A percentile compares a stretch with the other conserved stretches of the same genome.
phyloP scores from a whole-genome alignment of 2,329 filamentous ascomycete species.

The Colletotrichum spaethianum region DNA sequence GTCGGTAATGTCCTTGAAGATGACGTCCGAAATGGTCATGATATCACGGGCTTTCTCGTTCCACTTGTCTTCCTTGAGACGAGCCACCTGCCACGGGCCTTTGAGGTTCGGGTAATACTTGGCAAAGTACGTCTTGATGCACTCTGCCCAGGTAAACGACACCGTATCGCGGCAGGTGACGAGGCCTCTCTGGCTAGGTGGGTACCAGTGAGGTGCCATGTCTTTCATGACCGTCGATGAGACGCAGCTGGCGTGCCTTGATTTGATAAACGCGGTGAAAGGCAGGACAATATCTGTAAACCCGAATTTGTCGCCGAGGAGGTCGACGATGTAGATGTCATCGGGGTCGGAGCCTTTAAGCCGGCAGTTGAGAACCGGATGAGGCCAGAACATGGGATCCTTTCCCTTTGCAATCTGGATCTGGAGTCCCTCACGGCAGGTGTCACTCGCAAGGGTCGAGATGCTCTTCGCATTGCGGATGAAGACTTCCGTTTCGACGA shows the following conservation, averaged over 20 bases:
- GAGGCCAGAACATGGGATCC: conserved; percentile 42
- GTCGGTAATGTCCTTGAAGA: conserved; percentile 7
- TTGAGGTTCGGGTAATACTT: not conserved
- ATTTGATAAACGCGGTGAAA: conserved; percentile 17
- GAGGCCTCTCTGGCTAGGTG: conserved; percentile 13
- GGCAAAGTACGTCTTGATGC: conserved; percentile 7
- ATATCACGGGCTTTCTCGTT: not conserved
- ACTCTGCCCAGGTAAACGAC: not conserved
- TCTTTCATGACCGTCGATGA: not conserved
- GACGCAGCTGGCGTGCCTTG: conserved; percentile 21
- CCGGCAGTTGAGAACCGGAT: conserved; percentile 33
- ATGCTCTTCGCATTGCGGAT: conserved; percentile 34
- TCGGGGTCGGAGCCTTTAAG: conserved; percentile 12
- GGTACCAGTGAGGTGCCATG: conserved; percentile 23
- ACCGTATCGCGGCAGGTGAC: conserved; percentile 20
- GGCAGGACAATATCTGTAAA: conserved; percentile 20
- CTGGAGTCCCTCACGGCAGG: not conserved
- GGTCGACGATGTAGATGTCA: conserved; percentile 34
- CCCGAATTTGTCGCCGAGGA: conserved; percentile 29
- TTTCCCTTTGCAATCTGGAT: conserved; percentile 29
- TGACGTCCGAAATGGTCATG: not conserved
- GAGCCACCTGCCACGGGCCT: conserved; percentile 16
- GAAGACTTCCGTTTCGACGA: conserved; percentile 35
- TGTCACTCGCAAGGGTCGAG: conserved; percentile 6
- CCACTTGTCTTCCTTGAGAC: conserved; percentile 13